phyloP scores from a whole-genome alignment of 73 alveolate species.

The Stentor coeruleus region DNA sequence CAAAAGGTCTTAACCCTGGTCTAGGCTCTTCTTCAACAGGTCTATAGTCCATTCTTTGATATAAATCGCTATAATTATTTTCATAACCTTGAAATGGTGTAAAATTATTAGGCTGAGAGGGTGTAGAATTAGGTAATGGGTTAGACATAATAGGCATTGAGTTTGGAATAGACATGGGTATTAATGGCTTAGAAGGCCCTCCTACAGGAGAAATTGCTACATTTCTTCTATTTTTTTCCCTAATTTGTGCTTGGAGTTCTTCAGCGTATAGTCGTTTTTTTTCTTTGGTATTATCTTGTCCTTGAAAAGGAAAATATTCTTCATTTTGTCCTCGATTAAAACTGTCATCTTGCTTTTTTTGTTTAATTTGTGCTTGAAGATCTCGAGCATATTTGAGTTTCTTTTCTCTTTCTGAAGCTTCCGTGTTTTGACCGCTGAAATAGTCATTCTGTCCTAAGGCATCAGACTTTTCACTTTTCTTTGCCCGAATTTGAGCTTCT shows the following conservation, averaged over 20 bases:
- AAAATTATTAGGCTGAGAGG: not conserved
- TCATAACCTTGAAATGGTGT: not conserved
- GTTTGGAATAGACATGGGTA: no score
- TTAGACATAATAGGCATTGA: no score
- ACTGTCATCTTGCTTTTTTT: conserved; percentile 10
- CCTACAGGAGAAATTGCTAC: not conserved
- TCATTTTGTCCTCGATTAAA: not conserved
- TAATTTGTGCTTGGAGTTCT: conserved; percentile 10
- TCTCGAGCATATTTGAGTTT: conserved; percentile 8
- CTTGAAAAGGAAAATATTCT: not conserved
- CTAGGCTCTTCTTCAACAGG: not conserved
- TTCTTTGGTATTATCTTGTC: not conserved
- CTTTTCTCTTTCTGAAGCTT: not conserved
- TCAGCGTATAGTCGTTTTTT: conserved; percentile 5
- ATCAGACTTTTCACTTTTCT: not conserved
- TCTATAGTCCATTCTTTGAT: no score
- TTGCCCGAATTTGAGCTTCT: conserved; percentile 6
- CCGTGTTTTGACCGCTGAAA: not conserved
- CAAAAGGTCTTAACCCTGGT: no score
- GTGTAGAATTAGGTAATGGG: no score
- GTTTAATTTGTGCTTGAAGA: conserved; percentile 17
- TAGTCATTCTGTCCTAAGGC: not conserved
- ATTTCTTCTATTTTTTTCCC: no score
- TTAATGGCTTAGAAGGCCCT: no score
- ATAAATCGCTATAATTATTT: no score